Conservation (phyloP, 306 rosid species). For the Ormosia semicastrata region DNA sequence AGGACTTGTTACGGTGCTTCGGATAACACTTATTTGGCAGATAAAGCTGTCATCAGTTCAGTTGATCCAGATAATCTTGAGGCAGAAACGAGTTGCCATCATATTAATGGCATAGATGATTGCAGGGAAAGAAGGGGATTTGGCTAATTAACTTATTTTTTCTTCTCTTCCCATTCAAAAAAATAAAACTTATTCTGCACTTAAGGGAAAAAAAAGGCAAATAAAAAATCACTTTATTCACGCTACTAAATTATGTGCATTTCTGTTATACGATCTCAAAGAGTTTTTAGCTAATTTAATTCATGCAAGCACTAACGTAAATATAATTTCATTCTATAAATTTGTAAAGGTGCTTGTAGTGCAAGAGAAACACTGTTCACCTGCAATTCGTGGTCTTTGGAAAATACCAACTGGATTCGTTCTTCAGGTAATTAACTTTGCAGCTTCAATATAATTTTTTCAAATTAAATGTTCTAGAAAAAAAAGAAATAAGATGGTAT, state of each 20-base stretch:
- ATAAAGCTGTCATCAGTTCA: slow-evolving; percentile 37
- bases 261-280: neutral
- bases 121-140: slow-evolving; percentile 92
- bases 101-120: slow-evolving; percentile 59
- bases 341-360: slow-evolving; percentile 82
- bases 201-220: neutral
- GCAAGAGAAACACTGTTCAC: slow-evolving; percentile 82
- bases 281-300: slow-evolving; percentile 9
- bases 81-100: slow-evolving; percentile 35
- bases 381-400: slow-evolving; percentile 67
- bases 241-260: neutral
- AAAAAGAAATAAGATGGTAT: no score
- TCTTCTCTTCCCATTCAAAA: no score
- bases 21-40: slow-evolving; percentile 36
- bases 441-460: no score
- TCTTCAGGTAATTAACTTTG: slow-evolving; percentile 59
- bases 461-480: no score
- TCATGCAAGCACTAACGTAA: neutral
- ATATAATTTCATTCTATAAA: neutral
- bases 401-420: slow-evolving; percentile 97
- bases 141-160: slow-evolving; percentile 62
- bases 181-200: neutral
- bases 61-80: slow-evolving; percentile 41
- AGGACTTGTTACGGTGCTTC: slow-evolving; percentile 44
- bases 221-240: neutral